Evolutionary conservation across 225 moss, liverwort and hornwort species (phyloP).

Genomic region (Pseudoscleropodium purum): DNA sequence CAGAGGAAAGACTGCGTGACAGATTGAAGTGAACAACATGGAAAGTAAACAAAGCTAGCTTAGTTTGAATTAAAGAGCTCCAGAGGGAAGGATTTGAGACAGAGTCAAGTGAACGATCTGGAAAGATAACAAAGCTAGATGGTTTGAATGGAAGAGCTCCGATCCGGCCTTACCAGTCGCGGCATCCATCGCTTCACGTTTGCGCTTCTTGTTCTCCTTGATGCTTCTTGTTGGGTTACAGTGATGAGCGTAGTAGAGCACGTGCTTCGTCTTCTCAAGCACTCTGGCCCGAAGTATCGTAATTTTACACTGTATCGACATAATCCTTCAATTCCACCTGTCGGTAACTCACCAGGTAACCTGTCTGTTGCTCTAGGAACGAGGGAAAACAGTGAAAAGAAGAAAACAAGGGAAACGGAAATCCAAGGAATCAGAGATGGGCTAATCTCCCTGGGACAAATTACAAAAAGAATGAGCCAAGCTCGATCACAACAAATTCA

Average conservation of each 20-base stretch:
- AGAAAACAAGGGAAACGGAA: not conserved
- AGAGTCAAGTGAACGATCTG: not conserved
- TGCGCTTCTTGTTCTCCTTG: not conserved
- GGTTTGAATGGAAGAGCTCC: not conserved
- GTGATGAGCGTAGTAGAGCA: not conserved
- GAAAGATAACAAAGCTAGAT: not conserved
- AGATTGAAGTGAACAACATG: not conserved
- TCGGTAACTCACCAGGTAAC: not conserved
- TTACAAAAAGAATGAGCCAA: not conserved
- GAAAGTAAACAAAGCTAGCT: not conserved
- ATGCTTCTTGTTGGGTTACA: not conserved
- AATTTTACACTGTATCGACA: not conserved
- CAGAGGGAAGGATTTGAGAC: not conserved
- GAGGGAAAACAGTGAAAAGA: too few relatives aligned
- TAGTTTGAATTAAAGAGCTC: not conserved
- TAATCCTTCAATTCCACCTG: not conserved
- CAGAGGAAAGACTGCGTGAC: not conserved
- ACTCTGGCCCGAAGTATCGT: not conserved
- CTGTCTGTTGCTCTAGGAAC: not conserved
- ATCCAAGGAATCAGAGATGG: not conserved
- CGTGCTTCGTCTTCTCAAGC: not conserved
- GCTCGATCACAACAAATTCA: not conserved
- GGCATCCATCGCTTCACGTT: not conserved
- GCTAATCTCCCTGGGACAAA: not conserved
- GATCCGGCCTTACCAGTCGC: not conserved